These are phyloP conservation scores for Saccharomycopsis sp. DNA, from an alignment of 805 yeast species.

Conservation along the genomic window DNA sequence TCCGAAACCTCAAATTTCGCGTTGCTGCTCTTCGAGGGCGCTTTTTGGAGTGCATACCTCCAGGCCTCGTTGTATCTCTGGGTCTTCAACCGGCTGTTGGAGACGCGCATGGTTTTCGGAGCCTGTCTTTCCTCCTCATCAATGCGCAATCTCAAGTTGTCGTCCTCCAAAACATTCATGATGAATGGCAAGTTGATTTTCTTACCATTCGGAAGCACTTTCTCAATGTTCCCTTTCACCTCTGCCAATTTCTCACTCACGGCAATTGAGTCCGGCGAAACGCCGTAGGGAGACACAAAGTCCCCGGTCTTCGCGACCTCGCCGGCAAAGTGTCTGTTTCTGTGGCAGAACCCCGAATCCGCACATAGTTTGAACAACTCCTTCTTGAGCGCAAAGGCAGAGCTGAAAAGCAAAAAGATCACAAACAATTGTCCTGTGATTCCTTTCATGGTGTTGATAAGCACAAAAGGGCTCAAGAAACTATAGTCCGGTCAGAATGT, in stretches of 20 bases:
- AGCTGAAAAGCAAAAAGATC: slow-evolving; percentile 1
- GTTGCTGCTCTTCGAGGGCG: slow-evolving; percentile 26
- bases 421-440: slow-evolving; percentile 1
- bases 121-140: slow-evolving; percentile 52
- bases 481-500: neutral
- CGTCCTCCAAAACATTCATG: slow-evolving; percentile 48
- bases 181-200: slow-evolving; percentile 47
- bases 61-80: slow-evolving; percentile 55
- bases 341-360: slow-evolving; percentile 74
- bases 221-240: slow-evolving; percentile 42
- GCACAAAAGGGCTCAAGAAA: neutral
- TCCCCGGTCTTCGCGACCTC: slow-evolving; percentile 25
- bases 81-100: slow-evolving; percentile 30
- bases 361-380: slow-evolving; percentile 71
- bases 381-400: slow-evolving; percentile 44
- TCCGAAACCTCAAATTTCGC: slow-evolving; percentile 16
- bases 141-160: slow-evolving; percentile 52
- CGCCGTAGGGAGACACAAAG: slow-evolving; percentile 34
- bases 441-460: neutral
- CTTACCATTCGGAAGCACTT: slow-evolving; percentile 36
- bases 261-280: slow-evolving; percentile 33
- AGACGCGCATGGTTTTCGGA: slow-evolving; percentile 23
- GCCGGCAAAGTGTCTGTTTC: slow-evolving; percentile 65
- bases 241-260: slow-evolving; percentile 27
- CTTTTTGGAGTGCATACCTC: slow-evolving; percentile 46